A percentile compares a stretch with the other conserved stretches of the same genome.
Evolutionary conservation across 2,329 filamentous ascomycete genomes (phyloP).

Genomic region (Exophiala viscosa): DNA sequence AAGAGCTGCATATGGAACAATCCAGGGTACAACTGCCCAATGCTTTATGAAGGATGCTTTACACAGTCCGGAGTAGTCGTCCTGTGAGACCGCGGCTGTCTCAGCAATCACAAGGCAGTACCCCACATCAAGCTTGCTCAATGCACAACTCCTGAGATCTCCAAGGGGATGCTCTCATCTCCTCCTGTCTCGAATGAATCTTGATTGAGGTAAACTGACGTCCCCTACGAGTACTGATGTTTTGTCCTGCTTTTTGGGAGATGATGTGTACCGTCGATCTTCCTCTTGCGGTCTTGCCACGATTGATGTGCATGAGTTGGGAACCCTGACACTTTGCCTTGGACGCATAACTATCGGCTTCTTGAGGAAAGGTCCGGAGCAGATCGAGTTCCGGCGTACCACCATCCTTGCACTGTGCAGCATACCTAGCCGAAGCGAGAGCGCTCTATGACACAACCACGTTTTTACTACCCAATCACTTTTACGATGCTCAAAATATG

Average conservation of each 20-base stretch:
- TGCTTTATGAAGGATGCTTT: not conserved
- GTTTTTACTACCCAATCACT: constrained; percentile 10
- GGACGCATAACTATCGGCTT: no score
- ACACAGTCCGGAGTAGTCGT: constrained; percentile 1
- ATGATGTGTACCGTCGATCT: no score
- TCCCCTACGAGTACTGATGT: no score
- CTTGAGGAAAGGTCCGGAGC: no score
- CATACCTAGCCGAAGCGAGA: not conserved
- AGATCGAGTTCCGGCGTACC: no score
- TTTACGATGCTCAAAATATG: constrained; percentile 1
- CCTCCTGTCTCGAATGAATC: constrained; percentile 15
- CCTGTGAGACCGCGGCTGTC: constrained; percentile 18
- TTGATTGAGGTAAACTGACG: no score
- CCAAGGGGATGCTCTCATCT: constrained; percentile 11
- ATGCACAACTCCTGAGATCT: constrained; percentile 14
- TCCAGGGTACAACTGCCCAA: not conserved
- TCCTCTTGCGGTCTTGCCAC: no score
- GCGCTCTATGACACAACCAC: not conserved
- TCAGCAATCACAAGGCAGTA: constrained; percentile 13
- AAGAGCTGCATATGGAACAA: not conserved
- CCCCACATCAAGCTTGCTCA: constrained; percentile 17
- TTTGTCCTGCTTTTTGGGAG: no score
- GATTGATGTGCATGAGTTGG: no score
- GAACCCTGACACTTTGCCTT: no score
- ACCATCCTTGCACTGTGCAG: not conserved